phyloP scores from a whole-genome alignment of 768 basidiomycete species.

The Agaricus subrufescens region DNA sequence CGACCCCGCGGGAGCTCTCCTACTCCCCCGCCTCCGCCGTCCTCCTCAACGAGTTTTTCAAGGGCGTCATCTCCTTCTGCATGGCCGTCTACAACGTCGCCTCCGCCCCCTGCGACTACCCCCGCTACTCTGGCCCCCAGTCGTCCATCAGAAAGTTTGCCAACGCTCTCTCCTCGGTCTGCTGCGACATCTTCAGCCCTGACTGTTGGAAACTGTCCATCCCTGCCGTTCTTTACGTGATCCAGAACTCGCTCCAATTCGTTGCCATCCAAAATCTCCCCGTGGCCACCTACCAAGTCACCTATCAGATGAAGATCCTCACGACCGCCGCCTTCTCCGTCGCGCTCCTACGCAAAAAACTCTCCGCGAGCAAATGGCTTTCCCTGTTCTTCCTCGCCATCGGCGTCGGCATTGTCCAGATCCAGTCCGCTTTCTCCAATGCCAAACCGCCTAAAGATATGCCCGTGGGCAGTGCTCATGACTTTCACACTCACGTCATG shows the following conservation, averaged over 20 bases:
- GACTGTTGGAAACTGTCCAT: constrained; percentile 99
- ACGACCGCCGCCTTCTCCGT: constrained; percentile 95
- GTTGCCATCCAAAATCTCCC: constrained; percentile 94
- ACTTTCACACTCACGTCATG: constrained; percentile 73
- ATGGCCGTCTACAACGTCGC: constrained; percentile 60
- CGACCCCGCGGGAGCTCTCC: constrained; percentile 66
- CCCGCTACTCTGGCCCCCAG: constrained; percentile 15
- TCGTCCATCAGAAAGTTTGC: constrained; percentile 22
- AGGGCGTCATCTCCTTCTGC: constrained; percentile 86
- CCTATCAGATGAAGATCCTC: constrained; percentile 98
- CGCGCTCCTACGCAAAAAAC: constrained; percentile 67
- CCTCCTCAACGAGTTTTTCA: constrained; percentile 89
- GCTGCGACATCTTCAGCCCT: constrained; percentile 73
- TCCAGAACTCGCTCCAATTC: constrained; percentile 97
- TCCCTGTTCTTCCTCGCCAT: constrained; percentile 84
- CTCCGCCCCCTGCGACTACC: constrained; percentile 36
- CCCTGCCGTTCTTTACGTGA: constrained; percentile 89
- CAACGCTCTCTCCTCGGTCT: constrained; percentile 48
- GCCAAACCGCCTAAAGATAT: constrained; percentile 18
- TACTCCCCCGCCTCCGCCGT: constrained; percentile 96
- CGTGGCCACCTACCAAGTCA: constrained; percentile 96
- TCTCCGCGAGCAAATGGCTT: constrained; percentile 79
- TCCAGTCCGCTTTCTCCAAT: constrained; percentile 56
- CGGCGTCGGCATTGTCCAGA: constrained; percentile 93
- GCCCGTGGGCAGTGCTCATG: constrained; percentile 65